phyloP scores from a whole-genome alignment of 176 grass and related monocot genomes.

The Musa schizocarpa region DNA sequence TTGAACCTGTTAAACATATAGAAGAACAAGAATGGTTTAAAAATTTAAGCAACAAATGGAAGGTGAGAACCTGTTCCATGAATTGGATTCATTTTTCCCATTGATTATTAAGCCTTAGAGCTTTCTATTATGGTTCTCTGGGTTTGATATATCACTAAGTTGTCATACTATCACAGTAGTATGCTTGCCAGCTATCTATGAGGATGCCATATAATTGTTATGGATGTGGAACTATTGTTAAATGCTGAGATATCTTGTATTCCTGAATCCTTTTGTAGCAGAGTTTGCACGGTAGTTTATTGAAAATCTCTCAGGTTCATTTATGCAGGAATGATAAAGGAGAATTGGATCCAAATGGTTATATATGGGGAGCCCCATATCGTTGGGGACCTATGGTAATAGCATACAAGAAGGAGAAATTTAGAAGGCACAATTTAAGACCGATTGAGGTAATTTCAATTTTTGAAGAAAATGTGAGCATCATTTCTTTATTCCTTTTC shows the following conservation, averaged over 20 bases:
- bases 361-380: slow-evolving; percentile 69
- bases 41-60: slow-evolving; percentile 67
- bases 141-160: neutral
- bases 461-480: slow-evolving; percentile 3
- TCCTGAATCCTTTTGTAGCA: neutral
- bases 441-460: slow-evolving; percentile 59
- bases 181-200: neutral
- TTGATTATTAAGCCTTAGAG: neutral
- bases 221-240: neutral
- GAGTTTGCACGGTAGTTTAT: slow-evolving; percentile 29
- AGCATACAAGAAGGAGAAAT: slow-evolving; percentile 93
- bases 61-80: slow-evolving; percentile 39
- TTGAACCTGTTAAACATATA: slow-evolving; percentile 58
- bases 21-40: slow-evolving; percentile 71
- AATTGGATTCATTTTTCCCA: slow-evolving; percentile 2
- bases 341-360: slow-evolving; percentile 70
- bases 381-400: slow-evolving; percentile 82
- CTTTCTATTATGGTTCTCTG: neutral
- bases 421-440: slow-evolving; percentile 64
- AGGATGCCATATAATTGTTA: neutral
- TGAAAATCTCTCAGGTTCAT: slow-evolving; percentile 78
- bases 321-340: slow-evolving; percentile 87
- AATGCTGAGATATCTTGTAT: neutral
- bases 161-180: neutral
- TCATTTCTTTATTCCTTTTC: neutral